Conservation (phyloP, 306 rosid species). For the Oemleria cerasiformis region DNA sequence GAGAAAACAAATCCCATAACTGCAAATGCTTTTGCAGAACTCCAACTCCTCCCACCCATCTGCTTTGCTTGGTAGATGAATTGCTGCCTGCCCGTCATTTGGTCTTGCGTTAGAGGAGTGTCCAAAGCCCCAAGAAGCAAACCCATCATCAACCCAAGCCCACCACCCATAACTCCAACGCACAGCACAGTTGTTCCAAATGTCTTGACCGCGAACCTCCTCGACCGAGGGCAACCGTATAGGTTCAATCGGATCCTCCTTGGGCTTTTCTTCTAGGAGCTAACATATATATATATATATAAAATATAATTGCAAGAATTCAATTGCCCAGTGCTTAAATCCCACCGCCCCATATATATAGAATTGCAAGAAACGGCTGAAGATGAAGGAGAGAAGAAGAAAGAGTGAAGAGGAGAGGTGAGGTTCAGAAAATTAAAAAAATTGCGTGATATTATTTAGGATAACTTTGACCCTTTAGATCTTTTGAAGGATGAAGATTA, state of each 20-base stretch:
- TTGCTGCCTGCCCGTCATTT: slow-evolving; percentile 77
- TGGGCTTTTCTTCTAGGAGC: too few species aligned
- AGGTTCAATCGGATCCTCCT: slow-evolving; percentile 70
- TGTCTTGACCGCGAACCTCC: slow-evolving; percentile 96
- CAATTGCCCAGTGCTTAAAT: too few species aligned
- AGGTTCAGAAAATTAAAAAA: too few species aligned
- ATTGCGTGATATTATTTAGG: too few species aligned
- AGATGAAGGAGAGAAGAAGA: too few species aligned
- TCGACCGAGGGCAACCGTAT: slow-evolving; percentile 69
- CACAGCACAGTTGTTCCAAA: slow-evolving; percentile 89
- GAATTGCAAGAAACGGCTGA: too few species aligned
- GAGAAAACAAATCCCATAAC: slow-evolving; percentile 92
- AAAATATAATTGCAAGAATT: too few species aligned
- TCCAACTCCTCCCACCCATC: slow-evolving; percentile 90
- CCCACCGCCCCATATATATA: too few species aligned
- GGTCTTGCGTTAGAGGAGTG: slow-evolving; percentile 65
- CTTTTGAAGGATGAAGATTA: too few species aligned
- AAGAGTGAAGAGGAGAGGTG: too few species aligned
- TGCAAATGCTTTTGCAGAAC: slow-evolving; percentile 91
- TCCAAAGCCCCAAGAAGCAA: slow-evolving; percentile 81
- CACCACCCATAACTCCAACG: slow-evolving; percentile 98
- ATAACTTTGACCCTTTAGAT: too few species aligned
- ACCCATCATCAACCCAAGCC: slow-evolving; percentile 88
- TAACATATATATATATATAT: too few species aligned
- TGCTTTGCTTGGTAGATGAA: slow-evolving; percentile 75